phyloP scores from a whole-genome alignment of 148 eudicot species.

The Pharnaceum exiguum region DNA sequence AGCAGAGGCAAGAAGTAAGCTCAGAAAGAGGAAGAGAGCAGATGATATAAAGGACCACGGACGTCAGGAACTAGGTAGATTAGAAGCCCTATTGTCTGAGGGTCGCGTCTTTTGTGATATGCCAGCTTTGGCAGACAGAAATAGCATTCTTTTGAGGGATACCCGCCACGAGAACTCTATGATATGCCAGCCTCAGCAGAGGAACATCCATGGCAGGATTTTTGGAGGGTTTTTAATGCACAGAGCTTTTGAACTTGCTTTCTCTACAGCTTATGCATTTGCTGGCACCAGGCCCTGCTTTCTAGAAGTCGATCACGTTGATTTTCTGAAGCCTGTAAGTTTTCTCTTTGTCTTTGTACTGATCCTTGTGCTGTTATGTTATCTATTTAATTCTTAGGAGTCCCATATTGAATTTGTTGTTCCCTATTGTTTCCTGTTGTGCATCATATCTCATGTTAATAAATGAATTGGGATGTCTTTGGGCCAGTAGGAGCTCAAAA shows the following conservation, averaged over 20 bases:
- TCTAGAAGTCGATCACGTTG: constrained; percentile 96
- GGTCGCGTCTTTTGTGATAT: constrained; percentile 94
- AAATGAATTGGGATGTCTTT: constrained; percentile 7
- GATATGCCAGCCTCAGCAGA: constrained; percentile 95
- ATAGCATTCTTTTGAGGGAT: constrained; percentile 87
- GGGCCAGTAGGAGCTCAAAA: neutral
- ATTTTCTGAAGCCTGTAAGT: constrained; percentile 88
- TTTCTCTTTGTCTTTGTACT: neutral
- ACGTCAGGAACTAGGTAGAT: constrained; percentile 38
- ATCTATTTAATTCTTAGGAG: neutral
- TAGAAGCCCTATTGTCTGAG: constrained; percentile 58
- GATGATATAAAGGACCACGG: constrained; percentile 34
- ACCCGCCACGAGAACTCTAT: constrained; percentile 84
- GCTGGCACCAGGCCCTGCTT: constrained; percentile 85
- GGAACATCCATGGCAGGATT: constrained; percentile 94
- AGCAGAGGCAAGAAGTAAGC: constrained; percentile 71
- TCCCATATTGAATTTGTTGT: neutral
- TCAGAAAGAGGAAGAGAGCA: constrained; percentile 56
- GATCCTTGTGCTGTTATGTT: neutral
- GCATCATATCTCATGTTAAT: neutral
- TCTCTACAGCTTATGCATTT: constrained; percentile 83
- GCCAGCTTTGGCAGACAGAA: constrained; percentile 98
- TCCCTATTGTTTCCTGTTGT: neutral
- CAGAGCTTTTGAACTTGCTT: constrained; percentile 91
- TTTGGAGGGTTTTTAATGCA: constrained; percentile 99